Conservation (phyloP, 2,329 filamentous ascomycete species). For the Sclerotinia sclerotiorum region DNA sequence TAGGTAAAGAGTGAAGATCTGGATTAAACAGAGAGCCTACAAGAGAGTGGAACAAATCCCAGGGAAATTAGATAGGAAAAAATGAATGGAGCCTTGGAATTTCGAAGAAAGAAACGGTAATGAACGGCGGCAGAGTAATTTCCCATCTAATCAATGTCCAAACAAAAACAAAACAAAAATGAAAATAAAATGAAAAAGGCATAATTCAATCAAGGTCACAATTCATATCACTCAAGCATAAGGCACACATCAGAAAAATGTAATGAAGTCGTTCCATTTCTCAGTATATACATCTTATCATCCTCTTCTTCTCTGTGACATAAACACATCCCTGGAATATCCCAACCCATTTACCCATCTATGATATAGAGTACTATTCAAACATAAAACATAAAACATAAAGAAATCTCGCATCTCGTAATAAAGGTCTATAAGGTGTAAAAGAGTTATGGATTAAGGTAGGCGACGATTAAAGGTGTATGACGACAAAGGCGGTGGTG, state of each 20-base stretch:
- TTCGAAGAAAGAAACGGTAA: not conserved
- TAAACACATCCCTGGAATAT: conserved; percentile 20
- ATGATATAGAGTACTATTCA: conserved; percentile 12
- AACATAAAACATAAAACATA: conserved; percentile 22
- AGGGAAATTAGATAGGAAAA: not conserved
- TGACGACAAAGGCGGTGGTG: not conserved
- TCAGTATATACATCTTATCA: conserved; percentile 19
- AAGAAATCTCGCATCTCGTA: conserved; percentile 20
- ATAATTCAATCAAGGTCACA: not conserved
- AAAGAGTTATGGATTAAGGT: conserved; percentile 17
- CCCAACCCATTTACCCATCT: conserved; percentile 22
- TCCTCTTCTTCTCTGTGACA: conserved; percentile 11
- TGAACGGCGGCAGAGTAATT: not conserved
- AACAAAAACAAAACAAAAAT: not conserved
- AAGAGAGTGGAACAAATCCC: not conserved
- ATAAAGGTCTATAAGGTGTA: conserved; percentile 22
- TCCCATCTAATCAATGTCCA: not conserved
- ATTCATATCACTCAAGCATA: not conserved
- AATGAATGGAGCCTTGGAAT: conserved; percentile 1
- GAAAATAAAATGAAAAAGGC: too few relatives aligned
- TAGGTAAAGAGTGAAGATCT: conserved; percentile 2
- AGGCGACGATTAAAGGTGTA: conserved; percentile 21
- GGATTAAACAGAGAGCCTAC: not conserved
- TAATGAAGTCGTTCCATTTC: conserved; percentile 22
- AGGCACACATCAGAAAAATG: not conserved